A percentile compares a stretch with the other conserved stretches of the same genome.
Conservation (phyloP, 495 filamentous ascomycete genomes). For the Margaritispora aquatica region DNA sequence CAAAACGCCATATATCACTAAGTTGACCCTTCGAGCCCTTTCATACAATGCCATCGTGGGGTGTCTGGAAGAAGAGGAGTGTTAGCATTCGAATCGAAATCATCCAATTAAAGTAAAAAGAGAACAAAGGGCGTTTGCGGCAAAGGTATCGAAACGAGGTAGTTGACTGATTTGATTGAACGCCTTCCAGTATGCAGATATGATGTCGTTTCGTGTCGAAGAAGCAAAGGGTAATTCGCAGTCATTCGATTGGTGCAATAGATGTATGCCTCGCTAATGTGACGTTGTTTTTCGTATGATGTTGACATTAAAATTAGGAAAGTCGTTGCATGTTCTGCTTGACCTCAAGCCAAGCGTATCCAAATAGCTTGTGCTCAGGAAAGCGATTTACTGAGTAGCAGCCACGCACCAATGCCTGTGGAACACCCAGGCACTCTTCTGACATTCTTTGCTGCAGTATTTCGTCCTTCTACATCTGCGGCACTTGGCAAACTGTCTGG, state of each 20-base stretch:
- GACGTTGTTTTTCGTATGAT: slow-evolving; percentile 5
- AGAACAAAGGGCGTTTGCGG: slow-evolving; percentile 15
- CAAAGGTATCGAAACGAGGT: slow-evolving; percentile 14
- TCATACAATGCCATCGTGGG: background rate
- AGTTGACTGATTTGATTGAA: slow-evolving; percentile 4
- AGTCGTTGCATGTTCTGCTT: slow-evolving; percentile 8
- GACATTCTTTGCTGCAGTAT: slow-evolving; percentile 99
- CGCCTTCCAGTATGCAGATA: slow-evolving; percentile 10
- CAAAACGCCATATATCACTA: background rate
- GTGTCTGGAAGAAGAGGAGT: background rate
- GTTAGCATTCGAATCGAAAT: background rate
- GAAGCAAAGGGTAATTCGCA: background rate
- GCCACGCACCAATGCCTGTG: slow-evolving; percentile 97
- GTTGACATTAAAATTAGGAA: slow-evolving; percentile 19
- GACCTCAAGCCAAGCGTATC: slow-evolving; percentile 8
- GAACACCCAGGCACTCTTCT: slow-evolving; percentile 97
- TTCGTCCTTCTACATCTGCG: slow-evolving; percentile 94
- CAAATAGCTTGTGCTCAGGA: background rate
- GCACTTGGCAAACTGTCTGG: slow-evolving; percentile 96
- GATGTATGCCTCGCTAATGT: slow-evolving; percentile 12
- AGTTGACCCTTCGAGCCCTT: background rate
- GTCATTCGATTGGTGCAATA: slow-evolving; percentile 12
- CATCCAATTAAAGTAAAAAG: background rate
- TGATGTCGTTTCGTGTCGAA: slow-evolving; percentile 8
- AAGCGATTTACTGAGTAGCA: slow-evolving; percentile 43